Base-by-base conservation (phyloP, 2,329 filamentous ascomycete genomes). In the Neofusicoccum laricinum region DNA sequence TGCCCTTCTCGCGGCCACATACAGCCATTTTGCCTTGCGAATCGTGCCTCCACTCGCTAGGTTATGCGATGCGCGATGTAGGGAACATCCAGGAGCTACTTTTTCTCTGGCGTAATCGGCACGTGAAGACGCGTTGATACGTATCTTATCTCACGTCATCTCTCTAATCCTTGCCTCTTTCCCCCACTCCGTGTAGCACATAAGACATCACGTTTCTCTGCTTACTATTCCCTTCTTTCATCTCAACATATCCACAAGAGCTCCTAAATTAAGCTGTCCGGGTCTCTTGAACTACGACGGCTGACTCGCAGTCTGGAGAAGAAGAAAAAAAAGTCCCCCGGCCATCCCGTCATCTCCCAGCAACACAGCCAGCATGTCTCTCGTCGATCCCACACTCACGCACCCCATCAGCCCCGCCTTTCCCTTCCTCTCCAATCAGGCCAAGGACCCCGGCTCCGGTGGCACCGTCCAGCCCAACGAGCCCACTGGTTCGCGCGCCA, bases 81-180 rank as follows among this genome's bases (percentile, higher is more conserved):
- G 25, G 7, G 25, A 7, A 30, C 25, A 6, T 30, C 25, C 25
- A 30, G 38, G 3, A 15, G 40, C 14, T 45, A 25, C 25, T 30
- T 17, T 30, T 6, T 34, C 21, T 15, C 32, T 4, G 38, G 53
- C 38, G 36, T 34, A 19, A 43, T 32, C 11, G 38, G 25, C 55
- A 45, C 25, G 40, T 25, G 41, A 12, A 38, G n/a, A 21, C 34
- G 34, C 14, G 14, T 17, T 14, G 21, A 6, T 34, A 17, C n/a
- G 25, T 45, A 45, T 58, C 53, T 59, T 21, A 46, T 59, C 55
- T 59, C 41, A 59, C 55, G 55, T 59, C 55, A 59, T 46, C 12
- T 36, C 41, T 6, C 45, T 19, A 30, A 30, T 21, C 41, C 36
- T 59, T 32, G 17, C n/a, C 32, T 32, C 36, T 2, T 12, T 15